A percentile compares a stretch with the other conserved stretches of the same genome.
phyloP scores from a whole-genome alignment of 768 basidiomycete species.

The Suillus lakei region DNA sequence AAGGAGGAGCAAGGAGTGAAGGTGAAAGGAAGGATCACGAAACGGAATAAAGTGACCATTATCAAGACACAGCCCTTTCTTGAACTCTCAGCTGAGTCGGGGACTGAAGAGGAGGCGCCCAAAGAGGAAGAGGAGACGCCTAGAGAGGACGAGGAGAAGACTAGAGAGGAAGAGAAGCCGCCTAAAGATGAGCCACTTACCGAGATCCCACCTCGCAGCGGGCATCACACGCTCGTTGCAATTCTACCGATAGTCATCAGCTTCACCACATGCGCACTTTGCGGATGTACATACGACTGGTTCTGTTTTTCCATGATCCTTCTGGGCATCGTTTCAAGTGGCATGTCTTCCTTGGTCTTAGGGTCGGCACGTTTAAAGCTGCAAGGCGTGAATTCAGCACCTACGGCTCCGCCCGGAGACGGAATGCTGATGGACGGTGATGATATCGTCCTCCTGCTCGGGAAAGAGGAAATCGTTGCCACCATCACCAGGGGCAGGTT shows the following conservation, averaged over 20 bases:
- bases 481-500: constrained; percentile 21
- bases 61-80: constrained; percentile 3
- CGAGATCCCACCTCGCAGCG: background rate
- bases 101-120: too few relatives aligned
- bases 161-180: background rate
- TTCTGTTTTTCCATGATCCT: constrained; percentile 25
- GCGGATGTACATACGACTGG: constrained; percentile 24
- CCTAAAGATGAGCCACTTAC: background rate
- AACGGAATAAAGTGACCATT: constrained; percentile 22
- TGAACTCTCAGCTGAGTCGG: background rate
- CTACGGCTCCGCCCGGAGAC: constrained; percentile 33
- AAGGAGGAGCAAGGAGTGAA: constrained; percentile 17
- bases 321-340: constrained; percentile 24
- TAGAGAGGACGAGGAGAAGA: too few relatives aligned
- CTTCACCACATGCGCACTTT: constrained; percentile 16
- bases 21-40: constrained; percentile 21
- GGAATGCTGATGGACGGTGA: constrained; percentile 22
- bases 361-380: constrained; percentile 16
- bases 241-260: constrained; percentile 16
- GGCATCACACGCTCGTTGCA: constrained; percentile 7
- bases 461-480: constrained; percentile 17
- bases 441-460: constrained; percentile 20
- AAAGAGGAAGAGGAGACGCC: too few relatives aligned
- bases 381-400: constrained; percentile 20
- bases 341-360: constrained; percentile 19